phyloP scores from a whole-genome alignment of 768 basidiomycete species.

The Mycena rosella region DNA sequence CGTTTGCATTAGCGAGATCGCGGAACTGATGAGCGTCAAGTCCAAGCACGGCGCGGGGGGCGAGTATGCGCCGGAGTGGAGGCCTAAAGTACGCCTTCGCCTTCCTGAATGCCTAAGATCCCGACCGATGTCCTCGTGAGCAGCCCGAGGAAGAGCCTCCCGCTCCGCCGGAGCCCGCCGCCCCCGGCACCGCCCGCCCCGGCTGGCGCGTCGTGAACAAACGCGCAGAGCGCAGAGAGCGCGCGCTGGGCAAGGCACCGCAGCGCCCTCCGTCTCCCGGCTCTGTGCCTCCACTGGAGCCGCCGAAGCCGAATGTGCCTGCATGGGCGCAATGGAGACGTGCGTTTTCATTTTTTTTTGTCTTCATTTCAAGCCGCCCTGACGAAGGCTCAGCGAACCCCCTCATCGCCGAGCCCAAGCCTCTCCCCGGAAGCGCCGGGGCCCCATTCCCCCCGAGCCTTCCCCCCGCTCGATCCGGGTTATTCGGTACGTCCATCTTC shows the following conservation, averaged over 20 bases:
- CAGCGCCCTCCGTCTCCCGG: constrained; percentile 56
- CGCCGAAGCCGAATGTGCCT: constrained; percentile 68
- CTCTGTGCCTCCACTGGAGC: constrained; percentile 58
- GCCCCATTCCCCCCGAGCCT: constrained; percentile 52
- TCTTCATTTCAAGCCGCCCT: constrained; percentile 8
- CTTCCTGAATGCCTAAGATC: constrained; percentile 24
- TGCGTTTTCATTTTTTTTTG: constrained; percentile 53
- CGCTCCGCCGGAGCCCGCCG: constrained; percentile 54
- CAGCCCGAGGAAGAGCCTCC: constrained; percentile 32
- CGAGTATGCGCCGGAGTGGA: constrained; percentile 83
- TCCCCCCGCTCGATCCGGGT: constrained; percentile 68
- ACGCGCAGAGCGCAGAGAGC: constrained; percentile 67
- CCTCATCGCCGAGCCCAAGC: constrained; percentile 64
- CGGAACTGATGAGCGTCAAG: constrained; percentile 85
- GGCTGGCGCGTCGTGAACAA: constrained; percentile 84
- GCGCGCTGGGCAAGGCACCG: constrained; percentile 56
- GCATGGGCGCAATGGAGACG: constrained; percentile 92
- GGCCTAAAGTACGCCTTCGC: constrained; percentile 61
- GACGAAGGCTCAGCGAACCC: constrained; percentile 68
- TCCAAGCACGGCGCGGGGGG: constrained; percentile 87
- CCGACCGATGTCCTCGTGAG: neutral
- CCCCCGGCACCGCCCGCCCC: constrained; percentile 66
- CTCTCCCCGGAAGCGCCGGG: constrained; percentile 50
- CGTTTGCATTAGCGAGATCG: constrained; percentile 72
- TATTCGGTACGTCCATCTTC: constrained; percentile 70